phyloP scores from a whole-genome alignment of 2,329 filamentous ascomycete genomes.

The Colletotrichum australisinense region DNA sequence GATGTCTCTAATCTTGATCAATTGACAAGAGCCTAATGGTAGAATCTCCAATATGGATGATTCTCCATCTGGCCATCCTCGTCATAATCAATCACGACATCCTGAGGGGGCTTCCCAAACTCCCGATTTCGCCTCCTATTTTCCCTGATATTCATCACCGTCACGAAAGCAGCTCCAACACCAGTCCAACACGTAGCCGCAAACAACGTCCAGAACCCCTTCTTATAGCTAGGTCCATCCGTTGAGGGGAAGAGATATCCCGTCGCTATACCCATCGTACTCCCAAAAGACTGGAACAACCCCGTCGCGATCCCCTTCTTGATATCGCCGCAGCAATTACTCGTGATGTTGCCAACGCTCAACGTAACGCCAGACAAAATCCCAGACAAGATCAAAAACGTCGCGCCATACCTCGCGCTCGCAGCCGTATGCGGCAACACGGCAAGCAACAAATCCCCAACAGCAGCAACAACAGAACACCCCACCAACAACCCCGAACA shows the following conservation, averaged over 20 bases:
- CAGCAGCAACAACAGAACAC: constrained; percentile 31
- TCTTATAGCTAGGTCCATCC: constrained; percentile 18
- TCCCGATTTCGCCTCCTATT: constrained; percentile 36
- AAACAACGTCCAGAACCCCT: constrained; percentile 28
- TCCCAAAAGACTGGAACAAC: constrained; percentile 27
- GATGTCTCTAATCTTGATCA: not conserved
- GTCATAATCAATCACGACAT: constrained; percentile 18
- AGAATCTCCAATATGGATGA: constrained; percentile 29
- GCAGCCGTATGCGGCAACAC: constrained; percentile 14
- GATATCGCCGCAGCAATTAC: constrained; percentile 32
- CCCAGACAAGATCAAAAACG: constrained; percentile 19
- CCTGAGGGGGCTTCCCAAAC: constrained; percentile 17
- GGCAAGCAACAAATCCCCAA: constrained; percentile 18
- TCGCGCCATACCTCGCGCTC: constrained; percentile 18
- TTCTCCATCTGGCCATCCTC: constrained; percentile 30
- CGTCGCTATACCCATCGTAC: constrained; percentile 31
- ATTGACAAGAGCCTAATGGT: not conserved
- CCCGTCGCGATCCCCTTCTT: constrained; percentile 26
- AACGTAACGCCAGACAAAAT: constrained; percentile 22
- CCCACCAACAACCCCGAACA: constrained; percentile 34
- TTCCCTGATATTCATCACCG: constrained; percentile 31
- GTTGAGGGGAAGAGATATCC: constrained; percentile 22
- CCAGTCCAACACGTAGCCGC: constrained; percentile 28
- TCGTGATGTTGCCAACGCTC: constrained; percentile 21
- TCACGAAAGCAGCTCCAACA: constrained; percentile 25